Evolutionary conservation across 108 stramenopile genomes (phyloP), one percentile per base, ranked within the genome.

Genomic region (Skeletonema grethae): DNA sequence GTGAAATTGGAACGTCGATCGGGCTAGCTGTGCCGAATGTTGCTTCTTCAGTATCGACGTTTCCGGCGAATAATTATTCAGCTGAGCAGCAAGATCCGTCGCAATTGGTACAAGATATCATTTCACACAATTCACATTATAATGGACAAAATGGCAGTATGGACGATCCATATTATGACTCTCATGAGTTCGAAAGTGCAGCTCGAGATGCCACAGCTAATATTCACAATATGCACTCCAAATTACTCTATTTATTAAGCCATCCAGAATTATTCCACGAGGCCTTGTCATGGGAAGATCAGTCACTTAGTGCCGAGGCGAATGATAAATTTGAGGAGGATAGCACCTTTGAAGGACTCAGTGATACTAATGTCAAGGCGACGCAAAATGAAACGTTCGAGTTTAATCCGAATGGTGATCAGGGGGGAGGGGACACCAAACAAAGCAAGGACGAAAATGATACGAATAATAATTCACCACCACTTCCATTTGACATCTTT

Each of bases 401-500:
- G 45, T 67, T 68, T 29, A 68, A 79, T 61, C 78, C 61, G 29
- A n/a, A 31, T 11, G 67, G 18, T 11, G 61, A 68, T 55, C 25
- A 72, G 70, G 35, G 87, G 16, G 81, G 46, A 72, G 60, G 32
- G 79, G 66, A 61, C 50, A 45, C 24, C n/a, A 16, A 35, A 28
- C 8, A 38, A 39, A n/a, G n/a, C 58, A 28, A 28, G 45, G 24
- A 12, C 20, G 58, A 39, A 57, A 65, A 59, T 53, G 70, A 41
- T 61, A 67, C 67, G 48, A 64, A n/a, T 35, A 72, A 10, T 43
- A 69, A 16, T 66, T 67, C 9, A 50, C 65, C 61, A 30, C 91
- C 91, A 2, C 77, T 92, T 1, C 91, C 94, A 7, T 90, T 88
- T 78, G 80, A 86, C 4, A 91, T 95, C 15, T 95, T 95, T 85